Percentiles rank a stretch among this genome's conserved stretches.
These are phyloP conservation scores for Globisporangium perplexum DNA, from an alignment of 352 stramenopile genomes.

Conservation along the genomic window DNA sequence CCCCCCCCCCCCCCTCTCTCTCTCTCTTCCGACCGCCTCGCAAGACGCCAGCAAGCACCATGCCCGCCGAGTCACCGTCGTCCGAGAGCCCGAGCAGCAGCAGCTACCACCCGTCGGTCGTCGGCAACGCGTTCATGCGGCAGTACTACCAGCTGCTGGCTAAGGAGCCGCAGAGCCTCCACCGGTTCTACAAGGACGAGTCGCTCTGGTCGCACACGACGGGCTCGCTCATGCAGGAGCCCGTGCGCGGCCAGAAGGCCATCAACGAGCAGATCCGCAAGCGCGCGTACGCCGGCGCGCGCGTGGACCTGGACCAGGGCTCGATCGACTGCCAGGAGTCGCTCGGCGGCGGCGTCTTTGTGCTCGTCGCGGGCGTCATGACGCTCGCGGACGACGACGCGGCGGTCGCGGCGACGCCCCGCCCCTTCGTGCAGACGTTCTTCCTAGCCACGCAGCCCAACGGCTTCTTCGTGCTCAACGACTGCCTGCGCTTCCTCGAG, in stretches of 20 bases:
- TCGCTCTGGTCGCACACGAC: slow-evolving; percentile 74
- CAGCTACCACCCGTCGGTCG: slow-evolving; percentile 43
- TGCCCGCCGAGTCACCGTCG: slow-evolving; percentile 1
- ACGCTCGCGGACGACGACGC: slow-evolving; percentile 38
- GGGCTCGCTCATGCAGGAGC: slow-evolving; percentile 77
- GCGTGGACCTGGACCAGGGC: slow-evolving; percentile 73
- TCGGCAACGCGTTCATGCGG: slow-evolving; percentile 85
- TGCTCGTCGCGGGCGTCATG: slow-evolving; percentile 86
- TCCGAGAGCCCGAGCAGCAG: slow-evolving; percentile 6
- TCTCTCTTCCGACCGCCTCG: no score
- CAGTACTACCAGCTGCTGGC: slow-evolving; percentile 88
- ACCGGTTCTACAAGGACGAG: slow-evolving; percentile 88
- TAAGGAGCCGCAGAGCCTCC: slow-evolving; percentile 77
- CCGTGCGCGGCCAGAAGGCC: slow-evolving; percentile 63
- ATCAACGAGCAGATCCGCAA: slow-evolving; percentile 85
- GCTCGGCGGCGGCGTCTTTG: slow-evolving; percentile 61
- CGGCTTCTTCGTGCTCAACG: slow-evolving; percentile 86
- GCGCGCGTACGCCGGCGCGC: slow-evolving; percentile 66
- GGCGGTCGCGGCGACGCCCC: slow-evolving; percentile 31
- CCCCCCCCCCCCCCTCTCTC: no score
- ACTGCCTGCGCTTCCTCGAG: slow-evolving; percentile 83
- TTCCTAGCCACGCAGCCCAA: slow-evolving; percentile 85
- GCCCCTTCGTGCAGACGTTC: slow-evolving; percentile 86
- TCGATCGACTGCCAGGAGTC: slow-evolving; percentile 86
- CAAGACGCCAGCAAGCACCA: not conserved